These are phyloP conservation scores for Nelumbo lutea DNA, from an alignment of 164 flowering plant genomes.

Conservation along the genomic window DNA sequence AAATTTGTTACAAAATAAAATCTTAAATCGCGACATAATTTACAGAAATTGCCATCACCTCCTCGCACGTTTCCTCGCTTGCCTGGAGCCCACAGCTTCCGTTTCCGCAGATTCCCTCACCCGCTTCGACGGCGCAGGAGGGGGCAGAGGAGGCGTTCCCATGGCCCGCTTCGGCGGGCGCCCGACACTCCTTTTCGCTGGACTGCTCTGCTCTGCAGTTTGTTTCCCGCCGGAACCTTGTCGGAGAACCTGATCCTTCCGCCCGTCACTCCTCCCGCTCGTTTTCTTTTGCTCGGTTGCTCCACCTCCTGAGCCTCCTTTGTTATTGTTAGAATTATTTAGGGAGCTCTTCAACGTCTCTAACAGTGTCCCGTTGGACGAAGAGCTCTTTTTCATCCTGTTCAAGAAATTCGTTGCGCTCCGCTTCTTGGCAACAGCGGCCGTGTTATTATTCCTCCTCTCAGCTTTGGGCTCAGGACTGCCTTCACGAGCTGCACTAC, in stretches of 20 bases:
- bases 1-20: neutral
- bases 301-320: conserved; percentile 9
- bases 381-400: conserved; percentile 54
- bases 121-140: conserved; percentile 24
- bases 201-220: conserved; percentile 25
- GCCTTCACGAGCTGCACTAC: conserved; percentile 6
- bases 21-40: conserved; percentile 1
- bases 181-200: conserved; percentile 48
- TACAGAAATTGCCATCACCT: conserved; percentile 27
- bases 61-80: conserved; percentile 48
- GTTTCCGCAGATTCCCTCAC: conserved; percentile 22
- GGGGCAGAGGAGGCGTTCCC: conserved; percentile 7
- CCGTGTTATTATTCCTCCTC: conserved; percentile 10
- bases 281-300: conserved; percentile 13
- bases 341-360: conserved; percentile 21
- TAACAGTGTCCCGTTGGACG: conserved; percentile 23
- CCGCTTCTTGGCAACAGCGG: conserved; percentile 41
- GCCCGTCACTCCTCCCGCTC: conserved; percentile 10
- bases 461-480: conserved; percentile 17
- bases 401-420: conserved; percentile 75
- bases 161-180: conserved; percentile 58
- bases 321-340: conserved; percentile 5
- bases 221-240: conserved; percentile 15
- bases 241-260: conserved; percentile 16
- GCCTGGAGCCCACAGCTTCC: conserved; percentile 27